These are phyloP conservation scores for Mediolabrus comicus DNA, from an alignment of 108 stramenopile species.

Conservation along the genomic window DNA sequence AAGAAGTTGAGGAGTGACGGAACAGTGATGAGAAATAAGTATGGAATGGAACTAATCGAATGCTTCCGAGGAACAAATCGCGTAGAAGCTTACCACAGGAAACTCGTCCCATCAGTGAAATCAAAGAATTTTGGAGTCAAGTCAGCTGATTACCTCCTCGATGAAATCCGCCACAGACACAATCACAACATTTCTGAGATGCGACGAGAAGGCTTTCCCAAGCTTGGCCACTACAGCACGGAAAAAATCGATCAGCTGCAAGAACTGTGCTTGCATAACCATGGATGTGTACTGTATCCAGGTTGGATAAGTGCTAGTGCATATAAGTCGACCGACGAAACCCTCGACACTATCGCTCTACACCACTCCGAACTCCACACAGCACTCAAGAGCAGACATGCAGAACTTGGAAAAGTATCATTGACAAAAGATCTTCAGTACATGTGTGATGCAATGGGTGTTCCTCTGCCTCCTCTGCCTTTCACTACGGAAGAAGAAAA, in stretches of 20 bases:
- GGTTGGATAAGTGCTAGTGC: constrained; percentile 39
- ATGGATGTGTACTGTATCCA: constrained; percentile 17
- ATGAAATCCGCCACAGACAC: constrained; percentile 18
- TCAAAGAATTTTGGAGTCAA: constrained; percentile 26
- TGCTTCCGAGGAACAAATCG: constrained; percentile 15
- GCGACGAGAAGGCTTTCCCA: constrained; percentile 15
- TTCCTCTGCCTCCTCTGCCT: not conserved
- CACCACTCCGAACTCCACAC: not conserved
- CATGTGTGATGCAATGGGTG: not conserved
- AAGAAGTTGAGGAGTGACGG: constrained; percentile 12
- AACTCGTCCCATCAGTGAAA: constrained; percentile 19
- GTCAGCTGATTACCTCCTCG: constrained; percentile 13
- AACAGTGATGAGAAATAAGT: constrained; percentile 2
- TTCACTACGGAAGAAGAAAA: not conserved
- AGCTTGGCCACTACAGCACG: constrained; percentile 26
- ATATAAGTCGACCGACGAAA: constrained; percentile 20
- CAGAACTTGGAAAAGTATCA: not conserved
- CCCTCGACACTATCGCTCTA: not conserved
- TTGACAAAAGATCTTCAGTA: not conserved
- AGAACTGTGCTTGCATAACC: constrained; percentile 17
- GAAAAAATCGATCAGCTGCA: constrained; percentile 32
- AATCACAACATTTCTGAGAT: constrained; percentile 21
- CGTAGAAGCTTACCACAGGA: constrained; percentile 21
- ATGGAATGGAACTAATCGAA: constrained; percentile 8
- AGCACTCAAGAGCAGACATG: not conserved